Evolutionary conservation across 2,329 filamentous ascomycete species (phyloP).

Genomic region (Bipolaris bicolor): DNA sequence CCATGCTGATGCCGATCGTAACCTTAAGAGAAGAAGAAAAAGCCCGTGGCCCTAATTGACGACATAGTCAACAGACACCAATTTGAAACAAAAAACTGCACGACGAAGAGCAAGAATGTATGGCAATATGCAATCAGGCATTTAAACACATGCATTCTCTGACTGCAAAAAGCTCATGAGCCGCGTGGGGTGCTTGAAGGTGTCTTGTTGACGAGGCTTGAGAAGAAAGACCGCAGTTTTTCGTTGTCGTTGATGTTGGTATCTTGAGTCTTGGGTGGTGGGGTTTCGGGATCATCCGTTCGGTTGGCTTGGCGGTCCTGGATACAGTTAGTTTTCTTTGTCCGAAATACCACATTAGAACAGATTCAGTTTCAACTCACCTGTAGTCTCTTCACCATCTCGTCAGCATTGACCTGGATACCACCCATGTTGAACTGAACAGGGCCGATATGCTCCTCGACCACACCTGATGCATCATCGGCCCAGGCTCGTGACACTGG

Average conservation of each 20-base stretch:
- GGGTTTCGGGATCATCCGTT: conserved; percentile 34
- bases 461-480: conserved; percentile 46
- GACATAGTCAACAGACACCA: conserved; percentile 1
- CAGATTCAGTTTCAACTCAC: conserved; percentile 53
- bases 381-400: conserved; percentile 87
- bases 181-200: conserved; percentile 36
- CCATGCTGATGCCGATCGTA: conserved; percentile 23
- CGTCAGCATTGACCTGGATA: conserved; percentile 93
- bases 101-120: conserved; percentile 1
- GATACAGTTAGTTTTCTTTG: conserved; percentile 17
- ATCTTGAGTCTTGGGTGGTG: conserved; percentile 34
- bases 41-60: not conserved
- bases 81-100: not conserved
- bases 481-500: conserved; percentile 26
- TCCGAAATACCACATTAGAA: not conserved
- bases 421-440: conserved; percentile 99
- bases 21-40: conserved; percentile 12
- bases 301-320: conserved; percentile 49
- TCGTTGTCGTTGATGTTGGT: conserved; percentile 48
- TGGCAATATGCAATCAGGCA: not conserved
- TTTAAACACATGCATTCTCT: not conserved
- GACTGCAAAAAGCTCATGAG: conserved; percentile 7
- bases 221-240: conserved; percentile 50
- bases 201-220: conserved; percentile 46
- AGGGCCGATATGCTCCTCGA: conserved; percentile 76